These are phyloP conservation scores for Phtheirospermum japonicum DNA, from an alignment of 257 asterid genomes.

Conservation along the genomic window DNA sequence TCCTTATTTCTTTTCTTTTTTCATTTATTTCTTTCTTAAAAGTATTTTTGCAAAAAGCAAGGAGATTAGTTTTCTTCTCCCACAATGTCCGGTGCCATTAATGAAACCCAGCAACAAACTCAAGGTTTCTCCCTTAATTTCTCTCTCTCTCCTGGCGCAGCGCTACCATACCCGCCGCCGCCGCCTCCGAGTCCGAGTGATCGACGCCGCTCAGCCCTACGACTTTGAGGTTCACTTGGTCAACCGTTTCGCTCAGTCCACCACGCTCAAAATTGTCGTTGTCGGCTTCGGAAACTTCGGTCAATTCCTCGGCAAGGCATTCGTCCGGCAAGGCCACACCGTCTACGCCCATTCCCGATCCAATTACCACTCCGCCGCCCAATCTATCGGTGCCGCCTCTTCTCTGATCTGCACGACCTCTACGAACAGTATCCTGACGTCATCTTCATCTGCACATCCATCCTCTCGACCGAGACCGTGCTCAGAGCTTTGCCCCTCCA, in stretches of 20 bases:
- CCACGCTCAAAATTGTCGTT: conserved; percentile 64
- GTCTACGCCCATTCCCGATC: conserved; percentile 67
- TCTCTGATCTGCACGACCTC: no score
- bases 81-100: no score
- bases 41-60: no score
- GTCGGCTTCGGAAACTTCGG: conserved; percentile 87
- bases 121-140: no score
- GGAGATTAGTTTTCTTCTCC: no score
- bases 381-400: no score
- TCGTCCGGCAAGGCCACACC: conserved; percentile 62
- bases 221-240: conserved; percentile 57
- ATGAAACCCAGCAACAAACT: no score
- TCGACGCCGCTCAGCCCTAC: conserved; percentile 73
- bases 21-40: no score
- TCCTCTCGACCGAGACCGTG: conserved; percentile 57
- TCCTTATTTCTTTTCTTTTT: no score
- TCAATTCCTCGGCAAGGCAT: conserved; percentile 73
- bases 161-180: conserved; percentile 15
- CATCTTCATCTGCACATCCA: conserved; percentile 63
- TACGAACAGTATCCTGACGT: conserved; percentile 85
- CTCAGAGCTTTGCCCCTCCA: conserved; percentile 68
- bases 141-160: conserved; percentile 20
- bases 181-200: conserved; percentile 46
- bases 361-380: conserved; percentile 54
- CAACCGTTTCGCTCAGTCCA: conserved; percentile 45